These are phyloP conservation scores for Inga leiocalycina DNA, from an alignment of 306 rosid genomes.

Conservation along the genomic window DNA sequence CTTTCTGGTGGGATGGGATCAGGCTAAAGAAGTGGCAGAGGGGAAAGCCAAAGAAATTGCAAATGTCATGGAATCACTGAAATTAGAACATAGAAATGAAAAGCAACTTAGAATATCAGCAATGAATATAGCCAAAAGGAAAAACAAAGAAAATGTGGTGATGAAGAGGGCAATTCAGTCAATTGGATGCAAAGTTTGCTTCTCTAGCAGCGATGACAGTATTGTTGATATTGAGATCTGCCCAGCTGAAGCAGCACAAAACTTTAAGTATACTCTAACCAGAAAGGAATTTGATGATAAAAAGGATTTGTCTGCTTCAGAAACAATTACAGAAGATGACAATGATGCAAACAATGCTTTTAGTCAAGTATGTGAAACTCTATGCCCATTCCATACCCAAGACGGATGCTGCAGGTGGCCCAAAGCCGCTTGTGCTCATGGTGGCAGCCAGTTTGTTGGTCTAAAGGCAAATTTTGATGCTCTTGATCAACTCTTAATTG, in stretches of 20 bases:
- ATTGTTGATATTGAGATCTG: slow-evolving; percentile 68
- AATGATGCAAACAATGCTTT: slow-evolving; percentile 46
- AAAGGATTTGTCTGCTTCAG: slow-evolving; percentile 51
- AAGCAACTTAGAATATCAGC: slow-evolving; percentile 69
- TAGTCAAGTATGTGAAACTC: slow-evolving; percentile 64
- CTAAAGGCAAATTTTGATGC: slow-evolving; percentile 94
- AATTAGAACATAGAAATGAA: slow-evolving; percentile 66
- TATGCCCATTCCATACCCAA: slow-evolving; percentile 71
- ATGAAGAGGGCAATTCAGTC: slow-evolving; percentile 87
- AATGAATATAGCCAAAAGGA: slow-evolving; percentile 50
- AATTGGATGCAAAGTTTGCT: slow-evolving; percentile 80
- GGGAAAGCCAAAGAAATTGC: slow-evolving; percentile 66
- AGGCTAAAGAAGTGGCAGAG: slow-evolving; percentile 86
- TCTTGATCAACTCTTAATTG: slow-evolving; percentile 74
- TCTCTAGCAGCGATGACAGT: slow-evolving; percentile 71
- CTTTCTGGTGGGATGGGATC: slow-evolving; percentile 29
- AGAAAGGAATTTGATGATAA: slow-evolving; percentile 49
- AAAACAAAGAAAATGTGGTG: slow-evolving; percentile 71
- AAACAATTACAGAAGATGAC: slow-evolving; percentile 42
- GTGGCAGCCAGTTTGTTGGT: slow-evolving; percentile 85
- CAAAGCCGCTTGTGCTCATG: slow-evolving; percentile 81
- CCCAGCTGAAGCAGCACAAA: slow-evolving; percentile 45
- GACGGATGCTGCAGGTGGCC: slow-evolving; percentile 96
- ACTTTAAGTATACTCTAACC: slow-evolving; percentile 40
- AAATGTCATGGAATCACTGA: slow-evolving; percentile 60